A percentile compares a stretch with the other conserved stretches of the same genome.
These are phyloP conservation scores for Nannochloris sp. DNA, from an alignment of 139 green algal species.

Conservation along the genomic window DNA sequence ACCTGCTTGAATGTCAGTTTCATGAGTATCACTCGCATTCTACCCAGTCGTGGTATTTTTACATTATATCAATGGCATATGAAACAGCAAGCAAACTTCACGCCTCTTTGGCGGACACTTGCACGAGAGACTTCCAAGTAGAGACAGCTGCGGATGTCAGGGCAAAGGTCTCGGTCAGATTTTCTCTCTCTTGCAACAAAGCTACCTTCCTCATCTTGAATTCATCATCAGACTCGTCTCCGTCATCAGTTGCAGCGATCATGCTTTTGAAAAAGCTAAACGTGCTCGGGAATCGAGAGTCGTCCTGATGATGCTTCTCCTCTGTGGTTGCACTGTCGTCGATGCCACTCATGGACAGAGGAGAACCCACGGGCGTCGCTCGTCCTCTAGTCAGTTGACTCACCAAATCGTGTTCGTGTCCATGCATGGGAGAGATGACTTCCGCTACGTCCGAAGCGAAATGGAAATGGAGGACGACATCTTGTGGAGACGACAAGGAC, in stretches of 20 bases:
- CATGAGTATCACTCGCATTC: too few relatives aligned
- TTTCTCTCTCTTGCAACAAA: conserved; percentile 8
- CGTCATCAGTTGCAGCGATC: neutral
- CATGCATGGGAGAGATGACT: conserved; percentile 16
- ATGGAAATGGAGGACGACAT: conserved; percentile 15
- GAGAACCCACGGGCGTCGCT: conserved; percentile 6
- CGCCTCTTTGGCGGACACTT: neutral
- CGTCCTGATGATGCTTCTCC: neutral
- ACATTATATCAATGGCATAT: too few relatives aligned
- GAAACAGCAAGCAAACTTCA: too few relatives aligned
- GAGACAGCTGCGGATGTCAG: neutral
- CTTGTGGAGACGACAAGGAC: neutral
- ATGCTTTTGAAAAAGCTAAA: conserved; percentile 25
- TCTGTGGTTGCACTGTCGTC: neutral
- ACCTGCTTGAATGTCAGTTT: too few relatives aligned
- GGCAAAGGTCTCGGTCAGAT: neutral
- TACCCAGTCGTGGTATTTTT: too few relatives aligned
- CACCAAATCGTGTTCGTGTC: conserved; percentile 25
- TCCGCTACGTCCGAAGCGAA: conserved; percentile 19
- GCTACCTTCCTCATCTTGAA: neutral
- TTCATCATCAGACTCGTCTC: conserved; percentile 3
- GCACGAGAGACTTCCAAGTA: neutral
- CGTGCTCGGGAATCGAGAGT: conserved; percentile 10
- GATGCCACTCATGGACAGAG: neutral
- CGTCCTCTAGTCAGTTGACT: conserved; percentile 19